Evolutionary conservation across 1,139 yeast genomes (phyloP).

Genomic region (Petasospora fabianii): DNA sequence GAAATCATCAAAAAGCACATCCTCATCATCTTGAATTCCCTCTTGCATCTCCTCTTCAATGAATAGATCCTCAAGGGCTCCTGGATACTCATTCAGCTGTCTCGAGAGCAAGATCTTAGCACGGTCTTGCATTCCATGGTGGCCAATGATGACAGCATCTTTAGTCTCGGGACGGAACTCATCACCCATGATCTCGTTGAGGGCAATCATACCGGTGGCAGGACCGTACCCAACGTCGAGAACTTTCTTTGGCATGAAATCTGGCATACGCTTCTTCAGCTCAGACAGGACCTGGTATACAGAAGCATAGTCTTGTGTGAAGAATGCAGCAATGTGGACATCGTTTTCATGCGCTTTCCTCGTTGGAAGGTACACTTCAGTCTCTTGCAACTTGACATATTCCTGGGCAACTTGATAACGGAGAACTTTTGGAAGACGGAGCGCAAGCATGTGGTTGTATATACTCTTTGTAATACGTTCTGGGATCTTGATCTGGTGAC

Average conservation of each 20-base stretch:
- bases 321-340: slow-evolving; percentile 78
- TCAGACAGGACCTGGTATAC: slow-evolving; percentile 65
- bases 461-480: slow-evolving; percentile 50
- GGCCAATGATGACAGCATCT: slow-evolving; percentile 72
- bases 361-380: slow-evolving; percentile 49
- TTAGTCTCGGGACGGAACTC: slow-evolving; percentile 58
- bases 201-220: slow-evolving; percentile 85
- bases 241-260: slow-evolving; percentile 61
- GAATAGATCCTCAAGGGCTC: slow-evolving; percentile 22
- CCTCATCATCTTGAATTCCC: slow-evolving; percentile 19
- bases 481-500: slow-evolving; percentile 47
- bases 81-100: slow-evolving; percentile 52
- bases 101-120: slow-evolving; percentile 75
- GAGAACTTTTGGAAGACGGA: slow-evolving; percentile 52
- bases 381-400: slow-evolving; percentile 43
- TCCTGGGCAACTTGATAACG: slow-evolving; percentile 54
- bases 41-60: slow-evolving; percentile 19
- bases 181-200: slow-evolving; percentile 75
- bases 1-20: slow-evolving; percentile 26
- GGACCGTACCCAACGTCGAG: slow-evolving; percentile 91
- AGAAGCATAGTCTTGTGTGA: slow-evolving; percentile 80
- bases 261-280: slow-evolving; percentile 47
- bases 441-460: slow-evolving; percentile 53
- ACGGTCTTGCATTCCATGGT: slow-evolving; percentile 69
- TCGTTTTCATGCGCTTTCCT: slow-evolving; percentile 66